Evolutionary conservation across 805 yeast genomes (phyloP), one percentile per base, ranked within the genome.

Genomic region (Ogataea neopini): DNA sequence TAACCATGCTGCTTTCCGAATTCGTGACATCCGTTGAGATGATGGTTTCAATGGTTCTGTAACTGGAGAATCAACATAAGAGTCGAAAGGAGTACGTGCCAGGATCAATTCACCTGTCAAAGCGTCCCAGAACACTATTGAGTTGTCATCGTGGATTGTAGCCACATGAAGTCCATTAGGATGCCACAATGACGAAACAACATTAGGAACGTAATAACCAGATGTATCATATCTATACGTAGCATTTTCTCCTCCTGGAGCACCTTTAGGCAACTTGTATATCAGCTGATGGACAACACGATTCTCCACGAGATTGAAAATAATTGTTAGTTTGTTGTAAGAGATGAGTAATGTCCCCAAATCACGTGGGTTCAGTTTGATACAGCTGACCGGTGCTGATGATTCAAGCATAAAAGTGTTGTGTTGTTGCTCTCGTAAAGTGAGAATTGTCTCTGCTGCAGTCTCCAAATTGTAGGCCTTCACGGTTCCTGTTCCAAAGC

Each of bases 91-190:
- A 1, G 87, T 77, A 55, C 97, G 76, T 1, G 97, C 94, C 45
- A 83, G 83, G 11, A 94, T 71, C 37, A 81, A 67, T 13, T 80
- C 79, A 0, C 95, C 97, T 30, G 83, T 83, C 26, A 81, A 75
- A 1, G 88, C 86, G 65, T 94, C 99, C 97, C 98, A 94, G 61
- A 94, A 94, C 1, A 81, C 96, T 30, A 94, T 59, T 0, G 95
- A 79, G 45, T 92, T 92, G 60, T 91, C 96, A 18, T 72, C 82
- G 64, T 92, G 95, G 2, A 81, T 76, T 0, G 96, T 84, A 17
- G 87, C 75, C 3, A 88, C 69, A 61, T 91, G 96, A 38, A 90
- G 75, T 0, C 98, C 97, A 61, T 89, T 89, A 2, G 99, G 99
- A 65, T 92, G 97, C 80, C 88, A 94, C 28, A 80, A 71, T 0